Conservation (phyloP, 768 basidiomycete genomes). For the Hydnum rufescens region DNA sequence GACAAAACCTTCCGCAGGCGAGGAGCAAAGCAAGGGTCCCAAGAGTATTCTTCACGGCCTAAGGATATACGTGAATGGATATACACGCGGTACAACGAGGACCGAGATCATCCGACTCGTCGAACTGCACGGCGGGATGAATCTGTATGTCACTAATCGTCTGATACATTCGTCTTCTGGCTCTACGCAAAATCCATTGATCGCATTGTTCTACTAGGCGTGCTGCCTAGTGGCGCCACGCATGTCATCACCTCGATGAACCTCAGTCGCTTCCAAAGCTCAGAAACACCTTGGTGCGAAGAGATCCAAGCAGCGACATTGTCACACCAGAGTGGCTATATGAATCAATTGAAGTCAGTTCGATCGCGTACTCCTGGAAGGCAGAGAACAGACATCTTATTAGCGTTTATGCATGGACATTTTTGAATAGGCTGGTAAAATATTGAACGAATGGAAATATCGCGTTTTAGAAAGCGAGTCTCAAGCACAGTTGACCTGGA, state of each 20-base stretch:
- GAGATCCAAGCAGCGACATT: slow-evolving; percentile 31
- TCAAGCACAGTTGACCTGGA: background rate
- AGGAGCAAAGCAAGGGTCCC: background rate
- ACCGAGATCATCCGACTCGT: slow-evolving; percentile 59
- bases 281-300: slow-evolving; percentile 27
- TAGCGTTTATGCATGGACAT: too few species aligned
- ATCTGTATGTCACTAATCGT: slow-evolving; percentile 27
- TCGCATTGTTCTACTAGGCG: too few species aligned
- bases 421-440: slow-evolving; percentile 37
- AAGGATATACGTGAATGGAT: slow-evolving; percentile 49
- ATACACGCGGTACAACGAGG: slow-evolving; percentile 50
- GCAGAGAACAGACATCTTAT: too few species aligned
- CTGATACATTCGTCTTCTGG: background rate
- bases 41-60: slow-evolving; percentile 23
- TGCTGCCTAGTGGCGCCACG: too few species aligned
- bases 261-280: slow-evolving; percentile 50
- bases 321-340: slow-evolving; percentile 26
- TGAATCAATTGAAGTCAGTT: slow-evolving; percentile 48
- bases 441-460: slow-evolving; percentile 42
- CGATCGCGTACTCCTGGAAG: too few species aligned
- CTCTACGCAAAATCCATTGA: too few species aligned
- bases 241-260: slow-evolving; percentile 61
- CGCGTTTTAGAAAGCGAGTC: slow-evolving; percentile 2
- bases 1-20: too few species aligned
- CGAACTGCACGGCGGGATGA: slow-evolving; percentile 41